Evolutionary conservation across 2,329 filamentous ascomycete genomes (phyloP).

Genomic region (Decorospora gaudefroyi): DNA sequence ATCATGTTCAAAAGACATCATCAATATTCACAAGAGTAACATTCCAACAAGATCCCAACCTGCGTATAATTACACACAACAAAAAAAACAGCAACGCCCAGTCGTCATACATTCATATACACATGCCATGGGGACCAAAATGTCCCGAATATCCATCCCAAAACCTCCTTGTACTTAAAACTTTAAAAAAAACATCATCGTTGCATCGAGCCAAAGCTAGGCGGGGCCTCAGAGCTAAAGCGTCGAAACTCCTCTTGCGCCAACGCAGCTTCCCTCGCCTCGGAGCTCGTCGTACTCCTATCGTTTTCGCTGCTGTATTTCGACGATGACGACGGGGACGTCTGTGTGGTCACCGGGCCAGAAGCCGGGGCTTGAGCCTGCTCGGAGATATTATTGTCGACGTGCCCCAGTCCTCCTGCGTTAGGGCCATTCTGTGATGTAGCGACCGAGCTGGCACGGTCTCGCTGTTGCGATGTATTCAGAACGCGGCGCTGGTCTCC

Average conservation of each 20-base stretch:
- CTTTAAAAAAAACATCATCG: too few species aligned
- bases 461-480: slow-evolving; percentile 19
- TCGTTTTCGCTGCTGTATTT: slow-evolving; percentile 12
- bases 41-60: too few species aligned
- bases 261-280: slow-evolving; percentile 14
- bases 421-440: too few species aligned
- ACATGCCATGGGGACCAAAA: too few species aligned
- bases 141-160: too few species aligned
- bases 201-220: too few species aligned
- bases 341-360: neutral
- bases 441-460: slow-evolving; percentile 2
- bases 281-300: slow-evolving; percentile 15
- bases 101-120: too few species aligned
- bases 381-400: neutral
- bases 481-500: slow-evolving; percentile 14
- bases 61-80: too few species aligned
- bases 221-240: slow-evolving; percentile 27
- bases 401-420: neutral
- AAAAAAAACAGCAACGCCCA: too few species aligned
- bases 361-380: neutral
- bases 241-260: slow-evolving; percentile 27
- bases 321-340: slow-evolving; percentile 1
- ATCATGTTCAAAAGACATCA: too few species aligned
- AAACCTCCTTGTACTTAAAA: too few species aligned
- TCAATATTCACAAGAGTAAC: too few species aligned